Conservation (phyloP, 345 rosid genomes). For the Populus tremula region DNA sequence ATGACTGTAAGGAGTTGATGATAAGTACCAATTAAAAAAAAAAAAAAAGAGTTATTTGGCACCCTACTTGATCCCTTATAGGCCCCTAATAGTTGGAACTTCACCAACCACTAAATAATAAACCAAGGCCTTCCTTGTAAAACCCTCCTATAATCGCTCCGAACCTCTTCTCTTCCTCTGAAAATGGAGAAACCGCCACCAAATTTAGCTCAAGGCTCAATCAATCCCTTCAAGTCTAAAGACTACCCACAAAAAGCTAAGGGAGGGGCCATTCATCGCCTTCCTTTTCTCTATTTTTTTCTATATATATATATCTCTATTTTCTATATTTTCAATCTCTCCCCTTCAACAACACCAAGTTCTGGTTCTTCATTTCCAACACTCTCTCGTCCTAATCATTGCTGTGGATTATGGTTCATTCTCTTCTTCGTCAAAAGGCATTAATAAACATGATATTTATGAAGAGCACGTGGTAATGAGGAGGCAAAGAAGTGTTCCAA, state of each 20-base stretch:
- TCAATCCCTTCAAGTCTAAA: conserved; percentile 15
- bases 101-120: conserved; percentile 2
- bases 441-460: conserved; percentile 17
- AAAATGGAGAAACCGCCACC: conserved; percentile 26
- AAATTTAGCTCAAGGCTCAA: conserved; percentile 15
- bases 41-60: conserved; percentile 26
- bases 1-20: too few species aligned
- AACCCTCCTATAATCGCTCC: neutral
- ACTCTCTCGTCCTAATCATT: conserved; percentile 57
- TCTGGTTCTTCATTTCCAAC: conserved; percentile 69
- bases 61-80: conserved; percentile 10
- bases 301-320: conserved; percentile 17
- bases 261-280: conserved; percentile 36
- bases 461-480: conserved; percentile 26
- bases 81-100: conserved; percentile 10
- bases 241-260: conserved; percentile 23
- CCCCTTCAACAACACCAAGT: conserved; percentile 49
- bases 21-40: too few species aligned
- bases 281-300: conserved; percentile 38
- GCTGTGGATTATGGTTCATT: conserved; percentile 59
- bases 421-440: conserved; percentile 27
- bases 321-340: conserved; percentile 49
- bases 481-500: conserved; percentile 16
- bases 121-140: neutral
- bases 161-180: neutral